Percentiles rank a stretch among this genome's conserved stretches.
These are phyloP conservation scores for Biscogniauxia marginata DNA, from an alignment of 2,329 filamentous ascomycete genomes.

Conservation along the genomic window DNA sequence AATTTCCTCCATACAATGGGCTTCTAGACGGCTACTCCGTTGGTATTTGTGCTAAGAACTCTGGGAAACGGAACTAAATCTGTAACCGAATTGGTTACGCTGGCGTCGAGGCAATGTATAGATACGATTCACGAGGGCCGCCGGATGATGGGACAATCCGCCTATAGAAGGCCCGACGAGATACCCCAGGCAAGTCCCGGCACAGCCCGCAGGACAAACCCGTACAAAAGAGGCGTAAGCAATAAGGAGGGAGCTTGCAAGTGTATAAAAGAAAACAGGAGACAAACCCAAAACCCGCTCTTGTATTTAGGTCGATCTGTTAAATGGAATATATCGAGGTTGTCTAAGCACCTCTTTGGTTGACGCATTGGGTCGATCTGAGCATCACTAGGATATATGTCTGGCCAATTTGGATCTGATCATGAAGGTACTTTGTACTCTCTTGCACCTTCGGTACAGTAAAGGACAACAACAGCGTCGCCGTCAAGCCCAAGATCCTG, in stretches of 20 bases:
- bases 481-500: conserved; percentile 37
- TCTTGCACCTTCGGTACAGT: conserved; percentile 64
- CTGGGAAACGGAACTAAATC: conserved; percentile 23
- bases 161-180: not conserved
- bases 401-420: not conserved
- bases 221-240: conserved; percentile 9
- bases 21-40: conserved; percentile 17
- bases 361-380: too few relatives aligned
- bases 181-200: not conserved
- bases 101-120: not conserved
- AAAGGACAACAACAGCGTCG: conserved; percentile 60
- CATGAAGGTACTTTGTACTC: conserved; percentile 46
- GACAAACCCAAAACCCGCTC: not conserved
- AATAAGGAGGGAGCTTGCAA: conserved; percentile 6
- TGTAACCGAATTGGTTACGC: not conserved
- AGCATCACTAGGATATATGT: too few relatives aligned
- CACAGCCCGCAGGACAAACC: conserved; percentile 1
- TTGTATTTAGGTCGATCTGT: not conserved
- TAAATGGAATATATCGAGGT: too few relatives aligned
- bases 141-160: not conserved
- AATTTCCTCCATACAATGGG: conserved; percentile 25
- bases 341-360: too few relatives aligned
- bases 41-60: not conserved
- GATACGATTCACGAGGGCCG: not conserved
- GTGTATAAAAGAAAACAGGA: conserved; percentile 19